These are phyloP conservation scores for Pulicaria dysenterica DNA, from an alignment of 129 eudicot species.

Conservation along the genomic window DNA sequence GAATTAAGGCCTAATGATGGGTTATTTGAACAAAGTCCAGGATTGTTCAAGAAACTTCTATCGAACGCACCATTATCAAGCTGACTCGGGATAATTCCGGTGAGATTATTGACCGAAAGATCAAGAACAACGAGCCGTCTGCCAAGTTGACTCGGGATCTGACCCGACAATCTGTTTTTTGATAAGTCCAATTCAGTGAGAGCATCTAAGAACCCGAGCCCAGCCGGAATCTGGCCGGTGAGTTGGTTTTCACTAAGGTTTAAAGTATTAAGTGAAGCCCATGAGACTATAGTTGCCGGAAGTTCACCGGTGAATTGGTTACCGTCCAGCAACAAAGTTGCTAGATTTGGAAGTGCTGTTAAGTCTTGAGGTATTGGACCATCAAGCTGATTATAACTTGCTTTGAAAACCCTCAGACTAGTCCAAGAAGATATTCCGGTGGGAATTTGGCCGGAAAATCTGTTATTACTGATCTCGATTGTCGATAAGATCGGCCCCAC, in stretches of 20 bases:
- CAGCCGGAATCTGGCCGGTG: slow-evolving; percentile 67
- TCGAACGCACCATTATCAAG: slow-evolving; percentile 47
- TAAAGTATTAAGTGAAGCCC: slow-evolving; percentile 54
- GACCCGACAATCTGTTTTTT: slow-evolving; percentile 57
- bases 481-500: slow-evolving; percentile 41
- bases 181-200: slow-evolving; percentile 68
- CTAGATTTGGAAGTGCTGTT: slow-evolving; percentile 51
- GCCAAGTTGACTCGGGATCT: slow-evolving; percentile 63
- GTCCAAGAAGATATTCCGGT: slow-evolving; percentile 55
- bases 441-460: slow-evolving; percentile 69
- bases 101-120: slow-evolving; percentile 62
- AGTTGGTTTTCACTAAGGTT: slow-evolving; percentile 63
- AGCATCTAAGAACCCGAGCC: slow-evolving; percentile 51
- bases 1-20: slow-evolving; percentile 42
- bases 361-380: slow-evolving; percentile 71
- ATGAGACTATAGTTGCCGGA: slow-evolving; percentile 53
- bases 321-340: slow-evolving; percentile 47
- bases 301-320: slow-evolving; percentile 64
- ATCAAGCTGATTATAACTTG: slow-evolving; percentile 54
- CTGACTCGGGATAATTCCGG: slow-evolving; percentile 67
- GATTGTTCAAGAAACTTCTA: slow-evolving; percentile 54
- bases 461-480: slow-evolving; percentile 62
- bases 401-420: slow-evolving; percentile 46
- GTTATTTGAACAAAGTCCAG: slow-evolving; percentile 59
- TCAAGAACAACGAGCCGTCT: slow-evolving; percentile 44